Percentiles rank a stretch among this genome's conserved stretches.
Evolutionary conservation across 139 green algal genomes (phyloP).

Genomic region (Tetradesmus lagerheimii): DNA sequence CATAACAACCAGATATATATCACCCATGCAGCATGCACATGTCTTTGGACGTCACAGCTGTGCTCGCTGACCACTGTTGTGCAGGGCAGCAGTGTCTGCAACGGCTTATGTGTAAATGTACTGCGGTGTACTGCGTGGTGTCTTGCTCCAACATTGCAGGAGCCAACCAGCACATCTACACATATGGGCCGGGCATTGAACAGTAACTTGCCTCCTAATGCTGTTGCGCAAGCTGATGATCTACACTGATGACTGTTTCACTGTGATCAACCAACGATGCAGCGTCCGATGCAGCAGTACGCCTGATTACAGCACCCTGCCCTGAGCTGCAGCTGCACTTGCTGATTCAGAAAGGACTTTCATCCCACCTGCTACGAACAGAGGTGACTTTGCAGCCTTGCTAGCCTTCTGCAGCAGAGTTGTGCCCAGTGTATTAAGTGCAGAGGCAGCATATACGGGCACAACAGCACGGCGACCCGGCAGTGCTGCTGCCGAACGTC

Average conservation of each 20-base stretch:
- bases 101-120: background rate
- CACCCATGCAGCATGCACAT: no score
- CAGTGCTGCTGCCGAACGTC: background rate
- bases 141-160: background rate
- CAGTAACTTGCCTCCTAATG: background rate
- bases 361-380: slow-evolving; percentile 15
- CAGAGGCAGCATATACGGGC: slow-evolving; percentile 18
- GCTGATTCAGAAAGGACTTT: background rate
- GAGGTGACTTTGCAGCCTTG: slow-evolving; percentile 1
- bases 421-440: slow-evolving; percentile 28
- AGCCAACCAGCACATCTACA: no score
- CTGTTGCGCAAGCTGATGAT: background rate
- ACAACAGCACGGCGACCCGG: slow-evolving; percentile 19
- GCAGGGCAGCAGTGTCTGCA: background rate
- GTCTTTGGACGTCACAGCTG: no score
- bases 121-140: background rate
- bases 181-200: no score
- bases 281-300: background rate
- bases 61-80: background rate
- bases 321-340: background rate
- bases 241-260: background rate
- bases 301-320: background rate
- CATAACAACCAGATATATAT: no score
- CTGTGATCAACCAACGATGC: background rate
- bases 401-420: slow-evolving; percentile 17